Conservation (phyloP, 768 basidiomycete species). For the Rhodotorula toruloides region DNA sequence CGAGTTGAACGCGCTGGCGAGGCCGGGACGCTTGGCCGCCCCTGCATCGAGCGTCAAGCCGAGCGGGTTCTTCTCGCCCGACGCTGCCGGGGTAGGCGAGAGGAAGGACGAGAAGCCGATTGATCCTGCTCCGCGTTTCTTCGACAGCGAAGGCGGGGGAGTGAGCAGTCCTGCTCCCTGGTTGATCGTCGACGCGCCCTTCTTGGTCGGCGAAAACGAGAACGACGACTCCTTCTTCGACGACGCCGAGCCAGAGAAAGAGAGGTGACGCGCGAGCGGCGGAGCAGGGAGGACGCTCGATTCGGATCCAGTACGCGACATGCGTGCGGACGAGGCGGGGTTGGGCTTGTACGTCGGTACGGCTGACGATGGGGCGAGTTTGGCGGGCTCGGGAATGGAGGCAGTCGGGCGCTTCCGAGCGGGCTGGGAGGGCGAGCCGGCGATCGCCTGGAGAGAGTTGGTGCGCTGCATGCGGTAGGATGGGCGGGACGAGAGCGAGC, state of each 20-base stretch:
- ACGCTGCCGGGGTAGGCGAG: not conserved
- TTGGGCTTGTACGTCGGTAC: not conserved
- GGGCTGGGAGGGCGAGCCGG: constrained; percentile 32
- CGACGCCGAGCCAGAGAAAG: constrained; percentile 1
- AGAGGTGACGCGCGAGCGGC: constrained; percentile 3
- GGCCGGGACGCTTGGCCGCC: constrained; percentile 12
- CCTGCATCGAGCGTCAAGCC: not conserved
- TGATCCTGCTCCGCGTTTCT: not conserved
- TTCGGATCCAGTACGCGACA: constrained; percentile 26
- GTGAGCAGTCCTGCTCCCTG: not conserved
- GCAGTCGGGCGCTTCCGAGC: not conserved
- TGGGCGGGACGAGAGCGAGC: not conserved
- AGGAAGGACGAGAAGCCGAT: not conserved
- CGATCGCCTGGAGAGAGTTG: constrained; percentile 34
- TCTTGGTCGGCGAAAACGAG: not conserved
- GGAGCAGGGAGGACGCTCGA: constrained; percentile 20
- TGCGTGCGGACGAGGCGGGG: not conserved
- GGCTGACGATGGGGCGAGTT: not conserved
- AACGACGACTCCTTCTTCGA: not conserved
- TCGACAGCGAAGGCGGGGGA: not conserved
- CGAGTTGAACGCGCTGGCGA: constrained; percentile 27
- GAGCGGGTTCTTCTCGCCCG: not conserved
- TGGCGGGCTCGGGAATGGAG: not conserved
- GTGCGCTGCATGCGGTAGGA: constrained; percentile 26
- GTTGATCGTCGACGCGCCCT: not conserved